Base-by-base conservation (phyloP, 192 early-diverging fungal species). In the Rhizophlyctis rosea region DNA sequence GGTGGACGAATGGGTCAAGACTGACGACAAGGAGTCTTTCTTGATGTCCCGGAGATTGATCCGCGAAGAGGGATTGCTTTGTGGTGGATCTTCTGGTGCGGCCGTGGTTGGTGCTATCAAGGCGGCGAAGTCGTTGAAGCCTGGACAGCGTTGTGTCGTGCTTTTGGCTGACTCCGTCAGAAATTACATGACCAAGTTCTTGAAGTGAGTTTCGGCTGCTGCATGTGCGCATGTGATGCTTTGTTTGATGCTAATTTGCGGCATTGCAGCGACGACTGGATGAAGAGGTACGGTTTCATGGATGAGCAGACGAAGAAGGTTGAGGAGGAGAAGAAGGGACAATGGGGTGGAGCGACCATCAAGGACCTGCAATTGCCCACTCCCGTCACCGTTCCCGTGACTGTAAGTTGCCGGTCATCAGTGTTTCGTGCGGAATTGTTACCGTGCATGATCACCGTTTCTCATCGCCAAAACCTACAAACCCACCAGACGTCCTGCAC, bases 181-280 rank as follows among this genome's bases (percentile, higher is more conserved):
- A 57, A 99, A 99, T 83, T 99, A 98, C 85, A 99, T 99, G 96
- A 92, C 94, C 68, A 98, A 98, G 76, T 95, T 96, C 79, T 87
- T 99, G 70, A 94, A 90, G 76, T 78, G 36, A 50, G 70, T 48
- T 39, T 44, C 39, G 18, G n/a, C n/a, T n/a, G n/a, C n/a, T n/a
- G n/a, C n/a, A n/a, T n/a, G n/a, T n/a, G n/a, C n/a, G n/a, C n/a
- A n/a, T n/a, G n/a, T n/a, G n/a, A n/a, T n/a, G n/a, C n/a, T n/a
- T n/a, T n/a, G n/a, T n/a, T n/a, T n/a, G n/a, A n/a, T n/a, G n/a
- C n/a, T n/a, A n/a, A n/a, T n/a, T n/a, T n/a, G n/a, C n/a, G n/a
- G 18, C 4, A n/a, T 23, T 35, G 14, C 54, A 78, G 75, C 75
- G 96, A 98, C 72, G 90, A 89, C 36, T 99, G 95, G 96, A 97